A percentile compares a stretch with the other conserved stretches of the same genome.
These are phyloP conservation scores for Penicillium herquei DNA, from an alignment of 495 filamentous ascomycete species.

Conservation along the genomic window DNA sequence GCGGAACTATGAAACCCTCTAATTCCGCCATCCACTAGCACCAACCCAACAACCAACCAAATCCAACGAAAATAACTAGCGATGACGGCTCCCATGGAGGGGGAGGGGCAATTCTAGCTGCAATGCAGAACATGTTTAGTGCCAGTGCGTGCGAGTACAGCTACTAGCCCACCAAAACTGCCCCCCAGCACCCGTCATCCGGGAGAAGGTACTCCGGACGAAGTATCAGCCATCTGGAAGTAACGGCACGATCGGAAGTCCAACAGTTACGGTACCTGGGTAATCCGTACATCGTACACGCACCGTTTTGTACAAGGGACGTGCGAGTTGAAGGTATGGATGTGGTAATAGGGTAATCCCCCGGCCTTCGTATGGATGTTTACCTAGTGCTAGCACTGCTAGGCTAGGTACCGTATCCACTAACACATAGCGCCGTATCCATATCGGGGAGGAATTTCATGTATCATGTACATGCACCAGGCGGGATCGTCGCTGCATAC, in stretches of 20 bases:
- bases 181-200: background rate
- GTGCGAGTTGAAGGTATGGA: too few relatives aligned
- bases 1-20: constrained; percentile 8
- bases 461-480: too few relatives aligned
- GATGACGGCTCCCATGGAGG: background rate
- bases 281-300: too few relatives aligned
- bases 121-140: constrained; percentile 25
- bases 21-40: constrained; percentile 14
- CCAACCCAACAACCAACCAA: constrained; percentile 1
- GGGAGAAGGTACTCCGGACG: constrained; percentile 12
- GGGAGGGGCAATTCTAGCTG: constrained; percentile 15
- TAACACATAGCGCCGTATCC: too few relatives aligned
- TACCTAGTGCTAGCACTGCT: too few relatives aligned
- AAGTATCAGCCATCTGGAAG: too few relatives aligned
- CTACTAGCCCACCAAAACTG: background rate
- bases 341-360: too few relatives aligned
- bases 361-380: too few relatives aligned
- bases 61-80: background rate
- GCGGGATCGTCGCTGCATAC: too few relatives aligned
- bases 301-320: too few relatives aligned
- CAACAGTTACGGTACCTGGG: background rate
- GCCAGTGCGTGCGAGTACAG: constrained; percentile 10
- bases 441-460: too few relatives aligned
- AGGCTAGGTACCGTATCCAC: too few relatives aligned
- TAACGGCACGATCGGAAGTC: background rate